Conservation (phyloP, 441 rosid genomes). For the Metrosideros polymorpha region DNA sequence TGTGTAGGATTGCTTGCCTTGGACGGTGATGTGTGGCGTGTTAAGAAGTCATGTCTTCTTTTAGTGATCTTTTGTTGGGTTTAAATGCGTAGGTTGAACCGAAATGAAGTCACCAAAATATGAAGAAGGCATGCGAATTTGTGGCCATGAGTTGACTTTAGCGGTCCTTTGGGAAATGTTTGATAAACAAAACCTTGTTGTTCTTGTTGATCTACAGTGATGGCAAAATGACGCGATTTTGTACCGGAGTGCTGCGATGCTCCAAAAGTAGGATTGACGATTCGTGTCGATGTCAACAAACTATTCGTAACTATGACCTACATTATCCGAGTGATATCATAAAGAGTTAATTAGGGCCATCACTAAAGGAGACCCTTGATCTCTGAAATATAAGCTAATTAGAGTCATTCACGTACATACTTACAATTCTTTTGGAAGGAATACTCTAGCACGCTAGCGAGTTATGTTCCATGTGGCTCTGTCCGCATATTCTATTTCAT, state of each 20-base stretch:
- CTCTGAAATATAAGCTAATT: neutral
- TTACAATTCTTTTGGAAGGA: neutral
- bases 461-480: neutral
- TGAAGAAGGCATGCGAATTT: neutral
- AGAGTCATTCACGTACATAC: neutral
- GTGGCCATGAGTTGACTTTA: neutral
- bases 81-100: neutral
- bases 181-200: neutral
- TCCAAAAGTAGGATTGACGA: neutral
- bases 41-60: neutral
- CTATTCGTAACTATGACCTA: neutral
- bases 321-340: neutral
- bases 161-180: neutral
- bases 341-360: neutral
- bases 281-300: neutral
- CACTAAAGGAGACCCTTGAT: neutral
- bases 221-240: neutral
- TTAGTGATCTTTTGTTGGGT: neutral
- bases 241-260: fast-evolving
- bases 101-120: neutral
- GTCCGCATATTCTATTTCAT: neutral
- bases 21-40: neutral
- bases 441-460: neutral
- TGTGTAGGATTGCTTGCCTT: neutral
- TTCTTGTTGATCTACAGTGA: neutral